Conservation (phyloP, 2,329 filamentous ascomycete genomes). For the Scedosporium apiospermum region DNA sequence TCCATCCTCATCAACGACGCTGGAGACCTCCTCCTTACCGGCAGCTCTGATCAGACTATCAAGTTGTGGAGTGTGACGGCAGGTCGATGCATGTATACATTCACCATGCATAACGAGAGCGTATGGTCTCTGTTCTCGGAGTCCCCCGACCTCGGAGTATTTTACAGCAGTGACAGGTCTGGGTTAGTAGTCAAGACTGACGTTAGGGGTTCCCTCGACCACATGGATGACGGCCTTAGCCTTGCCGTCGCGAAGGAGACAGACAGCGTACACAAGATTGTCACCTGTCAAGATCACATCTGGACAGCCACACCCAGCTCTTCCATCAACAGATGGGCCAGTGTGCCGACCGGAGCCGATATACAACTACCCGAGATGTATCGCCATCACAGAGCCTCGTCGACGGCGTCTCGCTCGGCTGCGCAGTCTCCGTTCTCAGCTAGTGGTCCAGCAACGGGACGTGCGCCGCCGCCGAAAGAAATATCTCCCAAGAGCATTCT, state of each 20-base stretch:
- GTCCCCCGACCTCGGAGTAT: constrained; percentile 73
- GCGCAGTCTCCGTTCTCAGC: constrained; percentile 23
- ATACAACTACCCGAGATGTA: constrained; percentile 54
- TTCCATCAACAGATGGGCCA: constrained; percentile 84
- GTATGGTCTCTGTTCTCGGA: constrained; percentile 94
- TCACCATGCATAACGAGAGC: constrained; percentile 98
- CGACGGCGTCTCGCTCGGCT: constrained; percentile 27
- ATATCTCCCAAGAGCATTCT: constrained; percentile 66
- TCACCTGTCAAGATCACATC: constrained; percentile 64
- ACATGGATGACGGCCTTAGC: constrained; percentile 78
- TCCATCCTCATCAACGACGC: constrained; percentile 83
- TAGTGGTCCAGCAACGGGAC: not conserved
- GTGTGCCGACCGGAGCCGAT: constrained; percentile 70
- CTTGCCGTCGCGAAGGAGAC: constrained; percentile 90
- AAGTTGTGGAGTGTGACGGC: constrained; percentile 97
- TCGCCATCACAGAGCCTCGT: constrained; percentile 36
- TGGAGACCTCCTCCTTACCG: constrained; percentile 86
- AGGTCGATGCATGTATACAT: constrained; percentile 91
- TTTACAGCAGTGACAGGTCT: constrained; percentile 90
- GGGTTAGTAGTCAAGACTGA: constrained; percentile 96
- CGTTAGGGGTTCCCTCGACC: constrained; percentile 56
- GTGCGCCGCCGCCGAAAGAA: not conserved
- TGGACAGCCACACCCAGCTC: constrained; percentile 89
- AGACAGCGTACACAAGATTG: constrained; percentile 62
- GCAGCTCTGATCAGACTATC: constrained; percentile 91